A percentile compares a stretch with the other conserved stretches of the same genome.
Conservation (phyloP, 2,329 filamentous ascomycete genomes). For the Chaetomium globosum region DNA sequence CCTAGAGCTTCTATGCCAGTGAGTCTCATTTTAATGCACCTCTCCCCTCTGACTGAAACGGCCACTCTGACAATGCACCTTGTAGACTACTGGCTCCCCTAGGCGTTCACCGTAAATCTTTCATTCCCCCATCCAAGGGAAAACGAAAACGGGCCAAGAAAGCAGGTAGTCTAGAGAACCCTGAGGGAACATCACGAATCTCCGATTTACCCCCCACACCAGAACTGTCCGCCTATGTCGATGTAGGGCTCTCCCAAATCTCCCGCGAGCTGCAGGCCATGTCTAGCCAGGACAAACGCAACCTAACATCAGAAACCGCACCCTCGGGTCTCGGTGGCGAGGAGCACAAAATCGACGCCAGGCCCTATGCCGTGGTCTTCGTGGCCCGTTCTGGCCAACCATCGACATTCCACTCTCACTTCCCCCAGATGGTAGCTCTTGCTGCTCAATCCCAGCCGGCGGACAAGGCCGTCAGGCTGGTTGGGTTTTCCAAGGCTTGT, state of each 20-base stretch:
- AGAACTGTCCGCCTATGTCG: conserved; percentile 59
- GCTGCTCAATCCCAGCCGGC: conserved; percentile 49
- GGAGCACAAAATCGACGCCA: conserved; percentile 2
- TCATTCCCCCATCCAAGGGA: conserved; percentile 62
- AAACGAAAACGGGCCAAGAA: conserved; percentile 59
- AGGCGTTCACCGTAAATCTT: conserved; percentile 60
- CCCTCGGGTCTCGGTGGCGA: neutral
- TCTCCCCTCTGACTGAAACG: neutral
- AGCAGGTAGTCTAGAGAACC: conserved; percentile 34
- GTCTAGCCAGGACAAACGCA: conserved; percentile 33
- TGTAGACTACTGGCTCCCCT: conserved; percentile 64
- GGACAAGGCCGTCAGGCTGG: conserved; percentile 54
- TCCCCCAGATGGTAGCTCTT: conserved; percentile 52
- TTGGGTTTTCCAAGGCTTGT: conserved; percentile 63
- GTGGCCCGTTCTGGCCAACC: conserved; percentile 61
- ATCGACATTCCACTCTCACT: conserved; percentile 61
- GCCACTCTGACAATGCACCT: conserved; percentile 13
- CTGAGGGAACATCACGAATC: conserved; percentile 22
- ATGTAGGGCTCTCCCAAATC: conserved; percentile 67
- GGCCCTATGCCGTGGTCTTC: conserved; percentile 57
- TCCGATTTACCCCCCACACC: conserved; percentile 46
- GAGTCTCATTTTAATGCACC: conserved; percentile 35
- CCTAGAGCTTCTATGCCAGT: conserved; percentile 69
- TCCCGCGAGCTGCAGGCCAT: conserved; percentile 59
- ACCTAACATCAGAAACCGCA: neutral